Conservation (phyloP, 2,329 filamentous ascomycete species). For the Alternaria angustiovoidea region DNA sequence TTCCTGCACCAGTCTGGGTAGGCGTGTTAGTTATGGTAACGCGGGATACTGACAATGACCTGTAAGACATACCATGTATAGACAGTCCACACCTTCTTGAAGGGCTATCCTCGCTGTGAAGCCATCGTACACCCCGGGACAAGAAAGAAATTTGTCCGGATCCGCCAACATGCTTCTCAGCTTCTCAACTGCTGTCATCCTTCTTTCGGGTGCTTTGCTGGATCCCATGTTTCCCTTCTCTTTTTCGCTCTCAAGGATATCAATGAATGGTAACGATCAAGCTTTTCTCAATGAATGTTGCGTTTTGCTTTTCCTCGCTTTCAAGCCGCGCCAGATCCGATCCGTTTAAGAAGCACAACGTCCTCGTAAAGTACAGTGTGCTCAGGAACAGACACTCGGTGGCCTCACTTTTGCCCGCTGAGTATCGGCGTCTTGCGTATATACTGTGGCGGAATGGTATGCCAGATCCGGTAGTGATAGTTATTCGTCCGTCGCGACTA, state of each 20-base stretch:
- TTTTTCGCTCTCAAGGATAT: background rate
- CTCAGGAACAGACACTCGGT: background rate
- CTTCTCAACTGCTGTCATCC: conserved; percentile 39
- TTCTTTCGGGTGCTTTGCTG: conserved; percentile 12
- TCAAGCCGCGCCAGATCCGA: background rate
- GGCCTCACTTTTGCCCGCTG: conserved; percentile 8
- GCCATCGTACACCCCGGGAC: conserved; percentile 74
- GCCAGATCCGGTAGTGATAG: conserved; percentile 1
- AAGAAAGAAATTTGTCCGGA: conserved; percentile 57
- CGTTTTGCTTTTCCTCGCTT: background rate
- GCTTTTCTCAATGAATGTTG: background rate
- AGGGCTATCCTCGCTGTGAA: conserved; percentile 71
- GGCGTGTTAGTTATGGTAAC: background rate
- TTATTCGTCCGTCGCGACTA: conserved; percentile 1
- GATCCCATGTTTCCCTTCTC: conserved; percentile 18
- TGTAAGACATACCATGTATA: conserved; percentile 68
- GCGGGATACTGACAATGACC: background rate
- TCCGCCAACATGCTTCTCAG: conserved; percentile 44
- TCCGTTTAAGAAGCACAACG: background rate
- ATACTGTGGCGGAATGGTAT: conserved; percentile 3
- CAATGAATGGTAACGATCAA: background rate
- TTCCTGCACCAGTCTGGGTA: conserved; percentile 68
- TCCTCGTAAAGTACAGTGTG: background rate
- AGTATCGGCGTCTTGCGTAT: conserved; percentile 15
- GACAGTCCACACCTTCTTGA: conserved; percentile 67